Evolutionary conservation across 1,139 yeast species (phyloP), one percentile per base, ranked within the genome.

Genomic region (Hyphopichia pseudoburtonii): DNA sequence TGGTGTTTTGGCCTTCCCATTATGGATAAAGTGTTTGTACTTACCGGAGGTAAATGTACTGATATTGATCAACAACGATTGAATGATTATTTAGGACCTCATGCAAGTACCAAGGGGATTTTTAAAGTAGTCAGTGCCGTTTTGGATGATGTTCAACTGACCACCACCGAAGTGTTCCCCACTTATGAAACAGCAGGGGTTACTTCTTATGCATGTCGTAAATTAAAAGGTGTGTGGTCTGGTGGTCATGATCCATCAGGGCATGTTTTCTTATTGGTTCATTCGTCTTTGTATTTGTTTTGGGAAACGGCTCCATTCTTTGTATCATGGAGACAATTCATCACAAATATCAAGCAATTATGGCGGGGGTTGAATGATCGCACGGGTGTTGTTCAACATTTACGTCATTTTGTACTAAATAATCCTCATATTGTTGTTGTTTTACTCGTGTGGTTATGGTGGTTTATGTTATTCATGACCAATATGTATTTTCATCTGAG

Each of bases 181-280:
- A 26, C 35, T 27, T 37, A 43, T 33, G 62, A 57, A 38, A 52
- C 64, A 1, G 52, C 44, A 4, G 28, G 36, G 2, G 51, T 71
- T 10, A 55, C 70, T 2, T 79, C 86, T 14, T 68, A 69, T 30
- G 63, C 65, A 5, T 89, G 97, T 54, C 66, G 89, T 31, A 53
- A 64, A 19, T 47, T 77, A 17, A 78, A 77, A 17, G 97, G 97
- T 0, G 47, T 64, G 3, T 90, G 97, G 98, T 57, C 55, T 8
- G 97, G 96, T 1, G 98, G 98, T 0, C 96, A 88, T 54, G 98
- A 92, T 63, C 96, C 97, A 11, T 84, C 94, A 44, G 98, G 98
- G 0, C 98, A 92, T 57, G 86, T 88, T 0, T 92, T 90, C 51
- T 58, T 92, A 32, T 62, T 92, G 39, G 78, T 86, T 3, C 83